These are phyloP conservation scores for Cichorium intybus DNA, from an alignment of 140 eudicot species.

Conservation along the genomic window DNA sequence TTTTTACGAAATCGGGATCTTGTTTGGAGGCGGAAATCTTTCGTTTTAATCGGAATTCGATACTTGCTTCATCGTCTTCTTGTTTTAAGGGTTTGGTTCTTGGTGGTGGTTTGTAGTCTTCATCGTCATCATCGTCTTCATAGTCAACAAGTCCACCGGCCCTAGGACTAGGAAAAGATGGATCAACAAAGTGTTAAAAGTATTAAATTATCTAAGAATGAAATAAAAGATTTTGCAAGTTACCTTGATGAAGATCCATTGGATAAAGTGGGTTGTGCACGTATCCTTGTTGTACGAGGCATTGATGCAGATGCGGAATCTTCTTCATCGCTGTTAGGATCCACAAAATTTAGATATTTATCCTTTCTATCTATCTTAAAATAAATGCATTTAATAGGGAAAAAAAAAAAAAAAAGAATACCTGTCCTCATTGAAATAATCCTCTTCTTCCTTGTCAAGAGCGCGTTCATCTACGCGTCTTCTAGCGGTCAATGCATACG, in stretches of 20 bases:
- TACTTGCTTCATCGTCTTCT: constrained; percentile 53
- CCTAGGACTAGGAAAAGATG: constrained; percentile 31
- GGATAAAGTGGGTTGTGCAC: constrained; percentile 43
- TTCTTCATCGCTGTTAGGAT: constrained; percentile 75
- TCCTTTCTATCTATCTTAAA: too few species aligned
- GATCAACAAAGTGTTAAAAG: neutral
- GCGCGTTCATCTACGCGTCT: constrained; percentile 74
- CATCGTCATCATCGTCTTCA: constrained; percentile 88
- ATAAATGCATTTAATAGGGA: too few species aligned
- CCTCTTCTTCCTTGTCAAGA: constrained; percentile 82
- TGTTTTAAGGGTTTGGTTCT: constrained; percentile 42
- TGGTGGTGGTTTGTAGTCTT: constrained; percentile 79
- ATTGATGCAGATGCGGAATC: constrained; percentile 79
- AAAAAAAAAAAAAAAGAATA: neutral
- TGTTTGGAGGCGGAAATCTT: constrained; percentile 49
- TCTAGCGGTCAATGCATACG: constrained; percentile 40
- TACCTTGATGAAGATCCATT: constrained; percentile 78
- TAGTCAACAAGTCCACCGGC: constrained; percentile 80
- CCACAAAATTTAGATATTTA: constrained; percentile 1
- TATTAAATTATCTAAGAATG: neutral
- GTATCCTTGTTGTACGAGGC: constrained; percentile 40
- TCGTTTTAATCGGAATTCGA: constrained; percentile 54
- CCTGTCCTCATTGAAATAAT: constrained; percentile 84
- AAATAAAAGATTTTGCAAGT: neutral
- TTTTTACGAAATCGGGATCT: constrained; percentile 49